phyloP scores from a whole-genome alignment of 1,284 basidiomycete genomes.

The Apiotrichum sp. region DNA sequence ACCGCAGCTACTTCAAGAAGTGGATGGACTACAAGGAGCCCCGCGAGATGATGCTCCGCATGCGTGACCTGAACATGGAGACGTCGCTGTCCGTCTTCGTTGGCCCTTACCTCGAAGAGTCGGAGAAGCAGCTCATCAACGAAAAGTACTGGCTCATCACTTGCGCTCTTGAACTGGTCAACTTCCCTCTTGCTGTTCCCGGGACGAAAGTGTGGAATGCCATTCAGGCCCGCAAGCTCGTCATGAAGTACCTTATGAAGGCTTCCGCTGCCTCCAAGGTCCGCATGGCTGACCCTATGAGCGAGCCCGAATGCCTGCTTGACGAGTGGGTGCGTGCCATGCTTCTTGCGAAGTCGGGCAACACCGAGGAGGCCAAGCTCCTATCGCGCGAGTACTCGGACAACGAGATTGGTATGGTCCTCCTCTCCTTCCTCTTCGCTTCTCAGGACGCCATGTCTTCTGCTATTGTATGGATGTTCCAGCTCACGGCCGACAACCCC shows the following conservation, averaged over 20 bases:
- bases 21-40: conserved; percentile 57
- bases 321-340: conserved; percentile 86
- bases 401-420: conserved; percentile 91
- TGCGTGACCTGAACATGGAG: conserved; percentile 94
- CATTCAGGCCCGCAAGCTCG: conserved; percentile 83
- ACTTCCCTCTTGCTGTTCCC: conserved; percentile 92
- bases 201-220: conserved; percentile 96
- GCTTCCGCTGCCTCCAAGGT: conserved; percentile 77
- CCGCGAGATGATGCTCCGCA: conserved; percentile 77
- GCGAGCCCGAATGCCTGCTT: conserved; percentile 79
- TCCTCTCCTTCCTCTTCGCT: conserved; percentile 95
- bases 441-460: conserved; percentile 98
- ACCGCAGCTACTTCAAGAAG: conserved; percentile 65
- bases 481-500: conserved; percentile 89
- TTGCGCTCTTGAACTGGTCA: conserved; percentile 90
- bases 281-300: conserved; percentile 68
- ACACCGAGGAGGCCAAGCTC: conserved; percentile 53
- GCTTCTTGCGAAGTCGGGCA: conserved; percentile 53
- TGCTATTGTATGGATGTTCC: conserved; percentile 81
- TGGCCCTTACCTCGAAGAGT: conserved; percentile 77
- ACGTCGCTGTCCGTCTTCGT: conserved; percentile 94
- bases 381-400: conserved; percentile 75
- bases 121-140: conserved; percentile 72
- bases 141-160: conserved; percentile 97
- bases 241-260: conserved; percentile 74